Base-by-base conservation (phyloP, 257 asterid genomes). In the Nicotiana sylvestris region DNA sequence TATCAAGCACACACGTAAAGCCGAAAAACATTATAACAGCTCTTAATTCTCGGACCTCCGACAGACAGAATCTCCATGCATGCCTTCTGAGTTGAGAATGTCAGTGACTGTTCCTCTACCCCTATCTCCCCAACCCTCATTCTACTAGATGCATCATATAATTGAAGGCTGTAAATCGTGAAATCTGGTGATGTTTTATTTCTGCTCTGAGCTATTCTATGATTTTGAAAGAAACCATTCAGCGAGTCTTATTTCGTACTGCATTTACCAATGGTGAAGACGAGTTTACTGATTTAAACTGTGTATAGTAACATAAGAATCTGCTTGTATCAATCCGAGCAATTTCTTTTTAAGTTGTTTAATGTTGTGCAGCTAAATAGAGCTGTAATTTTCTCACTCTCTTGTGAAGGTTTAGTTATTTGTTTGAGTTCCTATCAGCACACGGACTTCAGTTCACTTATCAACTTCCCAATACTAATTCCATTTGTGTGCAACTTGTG, bases 201-300 rank as follows among this genome's bases (percentile, higher is more conserved):
- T 62, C 67, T 62, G 35, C 67, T 21, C 67, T 62, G 16, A 62
- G 35, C 35, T 25, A 62, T 25, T 27, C 17, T 25, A 62, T 62
- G 68, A 11, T 62, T 62, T 62, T 4, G 17, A 62, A 62, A 62
- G 68, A 62, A 1, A 62, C 27, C 68, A 62, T 62, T 62, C 12
- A 32, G 37, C 4, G 69, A 27, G 43, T 74, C 62, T 25, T 62
- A 74, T 49, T 3, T 49, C 8, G 39, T 74, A 57, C 43, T 74
- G 80, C 7, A 58, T 74, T 32, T 25, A 74, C 78, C 61, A 72
- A 7, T 72, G 21, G 39, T 72, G 79, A 25, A 72, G 79, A 46
- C 35, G 43, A 74, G 62, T 74, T 74, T 49, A 74, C 62, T 72
- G 61, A 46, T 72, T 72, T 43, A 49, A 37, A 49, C 80, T 74